A percentile compares a stretch with the other conserved stretches of the same genome.
These are phyloP conservation scores for Choiromyces venosus DNA, from an alignment of 495 filamentous ascomycete genomes.

Conservation along the genomic window DNA sequence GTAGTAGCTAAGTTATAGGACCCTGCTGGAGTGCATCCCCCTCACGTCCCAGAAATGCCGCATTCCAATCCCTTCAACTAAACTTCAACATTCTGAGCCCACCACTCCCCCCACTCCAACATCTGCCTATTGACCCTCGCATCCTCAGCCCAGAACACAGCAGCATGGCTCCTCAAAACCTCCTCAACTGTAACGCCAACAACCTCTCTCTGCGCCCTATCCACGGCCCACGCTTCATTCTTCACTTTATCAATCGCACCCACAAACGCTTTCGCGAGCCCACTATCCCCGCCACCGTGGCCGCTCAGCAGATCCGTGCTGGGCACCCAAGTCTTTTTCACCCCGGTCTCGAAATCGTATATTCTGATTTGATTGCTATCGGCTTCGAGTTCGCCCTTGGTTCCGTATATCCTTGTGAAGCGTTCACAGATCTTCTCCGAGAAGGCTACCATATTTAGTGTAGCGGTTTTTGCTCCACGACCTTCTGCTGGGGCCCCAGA, in stretches of 20 bases:
- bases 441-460: slow-evolving; percentile 88
- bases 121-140: slow-evolving; percentile 64
- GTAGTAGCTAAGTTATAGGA: background rate
- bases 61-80: background rate
- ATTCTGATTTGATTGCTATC: slow-evolving; percentile 62
- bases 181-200: slow-evolving; percentile 82
- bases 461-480: slow-evolving; percentile 72
- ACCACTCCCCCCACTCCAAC: slow-evolving; percentile 75
- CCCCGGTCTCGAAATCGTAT: slow-evolving; percentile 57
- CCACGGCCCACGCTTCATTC: slow-evolving; percentile 59
- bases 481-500: slow-evolving; percentile 24
- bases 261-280: slow-evolving; percentile 73
- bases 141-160: slow-evolving; percentile 92
- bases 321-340: slow-evolving; percentile 52
- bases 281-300: slow-evolving; percentile 85
- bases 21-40: background rate
- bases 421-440: slow-evolving; percentile 82
- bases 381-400: slow-evolving; percentile 75
- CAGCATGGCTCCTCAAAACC: slow-evolving; percentile 76
- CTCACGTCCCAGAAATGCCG: background rate
- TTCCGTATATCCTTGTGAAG: slow-evolving; percentile 76
- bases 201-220: slow-evolving; percentile 66
- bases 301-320: slow-evolving; percentile 49
- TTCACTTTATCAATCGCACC: slow-evolving; percentile 74
- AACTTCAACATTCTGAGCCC: slow-evolving; percentile 45